Evolutionary conservation across 2,329 filamentous ascomycete genomes (phyloP).

Genomic region (Diplodia mutila): DNA sequence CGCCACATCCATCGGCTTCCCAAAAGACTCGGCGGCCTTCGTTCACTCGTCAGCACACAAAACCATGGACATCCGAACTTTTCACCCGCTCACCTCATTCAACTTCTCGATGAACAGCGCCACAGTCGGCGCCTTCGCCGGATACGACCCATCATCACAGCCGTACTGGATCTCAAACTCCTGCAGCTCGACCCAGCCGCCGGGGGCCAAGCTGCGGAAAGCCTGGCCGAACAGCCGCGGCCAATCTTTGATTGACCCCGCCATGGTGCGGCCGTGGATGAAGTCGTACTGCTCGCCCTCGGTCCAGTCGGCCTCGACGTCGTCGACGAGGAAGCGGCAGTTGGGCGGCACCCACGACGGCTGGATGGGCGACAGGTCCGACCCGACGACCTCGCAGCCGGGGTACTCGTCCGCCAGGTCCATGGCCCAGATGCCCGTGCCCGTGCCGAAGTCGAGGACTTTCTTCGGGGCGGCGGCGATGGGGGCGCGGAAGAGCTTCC

Average conservation of each 20-base stretch:
- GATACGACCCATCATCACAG: conserved; percentile 26
- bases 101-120: conserved; percentile 30
- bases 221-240: conserved; percentile 51
- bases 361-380: conserved; percentile 44
- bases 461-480: not conserved
- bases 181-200: conserved; percentile 55
- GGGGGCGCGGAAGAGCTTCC: not conserved
- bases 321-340: conserved; percentile 44
- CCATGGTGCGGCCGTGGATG: conserved; percentile 59
- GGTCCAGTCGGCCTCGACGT: conserved; percentile 38
- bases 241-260: conserved; percentile 60
- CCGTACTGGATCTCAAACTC: conserved; percentile 19
- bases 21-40: conserved; percentile 26
- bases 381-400: conserved; percentile 41
- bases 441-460: conserved; percentile 42
- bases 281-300: conserved; percentile 56
- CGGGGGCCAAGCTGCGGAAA: conserved; percentile 46
- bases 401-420: conserved; percentile 27
- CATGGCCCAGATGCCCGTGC: conserved; percentile 34
- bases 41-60: conserved; percentile 19
- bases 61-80: not conserved
- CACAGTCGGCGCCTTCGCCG: conserved; percentile 31
- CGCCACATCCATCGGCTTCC: conserved; percentile 44
- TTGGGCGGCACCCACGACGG: conserved; percentile 44
- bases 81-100: not conserved